phyloP scores from a whole-genome alignment of 768 basidiomycete species.

The Clavaria fumosa region DNA sequence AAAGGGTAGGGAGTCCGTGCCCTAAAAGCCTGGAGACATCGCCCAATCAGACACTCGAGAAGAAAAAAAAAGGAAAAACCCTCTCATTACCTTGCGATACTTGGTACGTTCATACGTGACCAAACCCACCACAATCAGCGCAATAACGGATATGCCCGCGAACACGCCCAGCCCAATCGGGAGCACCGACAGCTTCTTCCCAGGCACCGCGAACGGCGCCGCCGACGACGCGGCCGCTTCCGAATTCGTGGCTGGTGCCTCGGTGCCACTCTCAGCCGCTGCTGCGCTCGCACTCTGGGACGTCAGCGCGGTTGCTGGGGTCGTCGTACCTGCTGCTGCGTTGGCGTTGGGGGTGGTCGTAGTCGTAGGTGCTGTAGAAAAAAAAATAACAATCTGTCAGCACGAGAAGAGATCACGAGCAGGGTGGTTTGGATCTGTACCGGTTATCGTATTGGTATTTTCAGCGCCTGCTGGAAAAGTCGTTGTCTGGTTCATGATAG shows the following conservation, averaged over 20 bases:
- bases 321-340: conserved; percentile 3
- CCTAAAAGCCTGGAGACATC: no score
- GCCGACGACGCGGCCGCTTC: conserved; percentile 21
- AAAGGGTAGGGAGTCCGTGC: no score
- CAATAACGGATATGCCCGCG: conserved; percentile 74
- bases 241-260: conserved; percentile 13
- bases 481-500: no score
- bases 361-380: conserved; percentile 3
- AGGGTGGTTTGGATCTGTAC: no score
- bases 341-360: conserved; percentile 11
- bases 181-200: conserved; percentile 56
- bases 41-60: no score
- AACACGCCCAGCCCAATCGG: conserved; percentile 77
- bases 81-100: conserved; percentile 56
- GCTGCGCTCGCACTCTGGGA: conserved; percentile 8
- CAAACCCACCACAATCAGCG: conserved; percentile 63
- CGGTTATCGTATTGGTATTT: no score
- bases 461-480: no score
- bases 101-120: conserved; percentile 82
- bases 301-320: conserved; percentile 4
- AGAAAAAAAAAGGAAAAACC: no score
- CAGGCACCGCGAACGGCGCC: conserved; percentile 47
- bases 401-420: no score
- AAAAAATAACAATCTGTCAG: no score
- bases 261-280: conserved; percentile 7